Evolutionary conservation across 176 grass and related monocot species (phyloP), one percentile per base, ranked within the genome.

Genomic region (Lolium multiflorum): DNA sequence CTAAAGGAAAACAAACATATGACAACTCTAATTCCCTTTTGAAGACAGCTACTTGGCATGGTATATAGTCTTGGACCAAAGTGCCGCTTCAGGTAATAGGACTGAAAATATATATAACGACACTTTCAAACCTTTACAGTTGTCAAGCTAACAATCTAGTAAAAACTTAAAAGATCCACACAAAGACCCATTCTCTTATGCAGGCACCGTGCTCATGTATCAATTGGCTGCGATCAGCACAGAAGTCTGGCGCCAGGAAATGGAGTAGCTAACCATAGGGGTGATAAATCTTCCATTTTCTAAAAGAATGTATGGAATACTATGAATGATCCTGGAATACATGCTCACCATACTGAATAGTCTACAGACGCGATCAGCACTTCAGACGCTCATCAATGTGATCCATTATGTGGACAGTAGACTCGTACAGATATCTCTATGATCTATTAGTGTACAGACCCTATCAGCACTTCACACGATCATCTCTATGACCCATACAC

Each of bases 301-400:
- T 62, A 62, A 25, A 1, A 25, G 10, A 5, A 57, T 63, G 18
- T 75, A 59, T 20, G 20, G 6, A 47, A 58, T 67, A 58, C 4
- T 18, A 60, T 44, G 56, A 50, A 52, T 21, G 74, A 51, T 61
- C 49, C 78, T 61, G 15, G 25, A 76, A 24, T 78, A 86, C 35
- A 58, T 51, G 5, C n/a, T 22, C 48, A 44, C 51, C 24, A 78
- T 61, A 64, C 21, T 73, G 79, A 28, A 65, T 21, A 44, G 16
- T 22, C 2, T 78, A 85, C 17, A 65, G 46, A 52, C 12, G 0
- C 17, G 70, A 38, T 56, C 22, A 5, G 24, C 22, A 28, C 81
- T 83, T 57, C 15, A 8, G 44, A 24, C 10, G 5, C 60, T 2
- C 2, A 13, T 25, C 44, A 62, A 65, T 84, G 26, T 11, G 20